Evolutionary conservation across 2,329 filamentous ascomycete species (phyloP).

Genomic region (Zymoseptoria pseudotritici): DNA sequence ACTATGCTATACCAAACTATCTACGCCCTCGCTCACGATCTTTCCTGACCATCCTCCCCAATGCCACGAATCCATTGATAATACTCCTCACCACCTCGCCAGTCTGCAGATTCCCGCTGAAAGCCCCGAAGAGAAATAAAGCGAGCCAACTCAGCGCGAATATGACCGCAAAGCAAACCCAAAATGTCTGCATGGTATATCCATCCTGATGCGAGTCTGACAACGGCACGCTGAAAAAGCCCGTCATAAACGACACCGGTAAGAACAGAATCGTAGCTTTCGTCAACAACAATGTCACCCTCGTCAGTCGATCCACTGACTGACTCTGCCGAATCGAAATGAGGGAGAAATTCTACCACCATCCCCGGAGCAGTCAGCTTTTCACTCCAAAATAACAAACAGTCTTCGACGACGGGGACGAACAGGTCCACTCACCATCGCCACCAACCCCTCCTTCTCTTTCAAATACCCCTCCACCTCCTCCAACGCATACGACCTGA

Average conservation of each 20-base stretch:
- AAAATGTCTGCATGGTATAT: conserved; percentile 58
- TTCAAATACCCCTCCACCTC: conserved; percentile 57
- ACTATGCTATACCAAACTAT: not conserved
- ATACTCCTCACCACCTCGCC: conserved; percentile 11
- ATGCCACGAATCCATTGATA: conserved; percentile 7
- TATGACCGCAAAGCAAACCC: conserved; percentile 59
- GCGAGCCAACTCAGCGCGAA: conserved; percentile 52
- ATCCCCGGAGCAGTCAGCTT: conserved; percentile 3
- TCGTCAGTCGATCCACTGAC: conserved; percentile 62
- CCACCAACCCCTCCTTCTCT: conserved; percentile 63
- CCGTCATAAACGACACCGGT: conserved; percentile 66
- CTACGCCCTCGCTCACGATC: not conserved
- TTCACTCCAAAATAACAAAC: not conserved
- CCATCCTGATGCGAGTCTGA: conserved; percentile 28
- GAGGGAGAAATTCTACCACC: conserved; percentile 63
- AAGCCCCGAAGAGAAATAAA: conserved; percentile 50
- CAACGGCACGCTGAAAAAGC: conserved; percentile 64
- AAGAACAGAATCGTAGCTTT: conserved; percentile 71
- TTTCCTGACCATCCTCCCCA: conserved; percentile 1
- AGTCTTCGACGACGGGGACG: not conserved
- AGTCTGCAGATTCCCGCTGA: conserved; percentile 50
- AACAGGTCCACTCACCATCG: conserved; percentile 47
- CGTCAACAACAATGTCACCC: conserved; percentile 63
- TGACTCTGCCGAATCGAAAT: conserved; percentile 68
- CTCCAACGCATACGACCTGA: conserved; percentile 54